phyloP scores from a whole-genome alignment of 2,329 filamentous ascomycete genomes.

The Trichoderma koningii region DNA sequence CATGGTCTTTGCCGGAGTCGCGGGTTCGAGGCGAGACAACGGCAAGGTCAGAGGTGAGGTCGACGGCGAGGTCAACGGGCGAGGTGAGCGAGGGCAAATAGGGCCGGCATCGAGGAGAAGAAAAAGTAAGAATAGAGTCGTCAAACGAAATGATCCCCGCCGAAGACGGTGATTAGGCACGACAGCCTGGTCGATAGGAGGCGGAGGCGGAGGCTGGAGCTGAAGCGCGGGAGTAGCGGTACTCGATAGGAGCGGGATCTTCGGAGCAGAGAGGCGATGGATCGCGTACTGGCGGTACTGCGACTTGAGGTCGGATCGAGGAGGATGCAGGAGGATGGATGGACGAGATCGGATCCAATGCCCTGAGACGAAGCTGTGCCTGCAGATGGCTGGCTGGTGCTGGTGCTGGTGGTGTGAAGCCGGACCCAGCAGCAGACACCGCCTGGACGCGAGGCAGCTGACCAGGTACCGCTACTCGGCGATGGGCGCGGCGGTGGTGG shows the following conservation, averaged over 20 bases:
- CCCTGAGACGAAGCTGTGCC: slow-evolving; percentile 4
- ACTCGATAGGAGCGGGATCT: slow-evolving; percentile 10
- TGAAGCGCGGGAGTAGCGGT: slow-evolving; percentile 2
- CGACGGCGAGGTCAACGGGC: background rate
- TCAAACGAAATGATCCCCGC: background rate
- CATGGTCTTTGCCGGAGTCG: slow-evolving; percentile 15
- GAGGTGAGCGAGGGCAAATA: background rate
- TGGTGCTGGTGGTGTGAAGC: slow-evolving; percentile 8
- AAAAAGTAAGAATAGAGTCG: background rate
- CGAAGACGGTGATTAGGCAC: background rate
- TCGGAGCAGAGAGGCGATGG: background rate
- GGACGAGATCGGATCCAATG: background rate
- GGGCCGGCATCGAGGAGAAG: slow-evolving; percentile 5
- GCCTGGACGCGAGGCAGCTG: background rate
- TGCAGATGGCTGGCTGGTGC: slow-evolving; percentile 3
- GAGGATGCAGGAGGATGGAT: background rate
- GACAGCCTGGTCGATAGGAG: slow-evolving; percentile 20
- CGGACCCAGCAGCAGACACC: slow-evolving; percentile 6
- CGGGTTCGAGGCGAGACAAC: background rate
- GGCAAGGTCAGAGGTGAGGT: background rate
- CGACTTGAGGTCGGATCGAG: background rate
- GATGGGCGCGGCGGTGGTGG: background rate
- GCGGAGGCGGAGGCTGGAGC: slow-evolving; percentile 4
- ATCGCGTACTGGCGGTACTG: too few species aligned
- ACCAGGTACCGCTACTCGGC: slow-evolving; percentile 14